Conservation (phyloP, 176 grass and related monocot genomes). For the Oryza brachyantha region DNA sequence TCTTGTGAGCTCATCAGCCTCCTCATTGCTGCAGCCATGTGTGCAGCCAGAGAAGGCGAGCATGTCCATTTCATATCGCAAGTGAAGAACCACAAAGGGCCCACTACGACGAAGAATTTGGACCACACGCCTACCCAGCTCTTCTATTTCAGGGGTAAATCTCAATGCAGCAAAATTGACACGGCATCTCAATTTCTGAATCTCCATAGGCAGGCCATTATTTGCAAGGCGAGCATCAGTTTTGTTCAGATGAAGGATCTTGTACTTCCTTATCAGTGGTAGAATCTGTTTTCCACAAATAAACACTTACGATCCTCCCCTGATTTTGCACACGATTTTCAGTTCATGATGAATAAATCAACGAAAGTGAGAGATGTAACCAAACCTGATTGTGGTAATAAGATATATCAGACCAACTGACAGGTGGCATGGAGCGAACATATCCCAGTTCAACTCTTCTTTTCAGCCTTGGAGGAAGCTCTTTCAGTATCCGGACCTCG, state of each 20-base stretch:
- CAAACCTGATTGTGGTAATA: conserved; percentile 82
- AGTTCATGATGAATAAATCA: conserved; percentile 30
- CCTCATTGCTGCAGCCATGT: conserved; percentile 65
- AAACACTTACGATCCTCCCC: conserved; percentile 36
- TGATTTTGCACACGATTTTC: conserved; percentile 24
- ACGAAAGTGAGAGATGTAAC: not conserved
- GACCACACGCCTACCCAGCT: conserved; percentile 68
- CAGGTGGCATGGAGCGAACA: conserved; percentile 70
- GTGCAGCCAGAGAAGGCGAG: conserved; percentile 97
- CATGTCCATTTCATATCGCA: conserved; percentile 99
- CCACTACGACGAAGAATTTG: conserved; percentile 67
- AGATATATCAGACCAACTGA: conserved; percentile 90
- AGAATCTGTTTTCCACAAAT: conserved; percentile 73
- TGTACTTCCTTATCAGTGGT: conserved; percentile 78
- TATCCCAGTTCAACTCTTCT: conserved; percentile 66
- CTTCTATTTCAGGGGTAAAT: conserved; percentile 91
- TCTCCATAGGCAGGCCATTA: conserved; percentile 72
- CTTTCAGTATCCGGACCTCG: conserved; percentile 83
- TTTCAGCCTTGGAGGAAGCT: conserved; percentile 77
- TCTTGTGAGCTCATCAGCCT: conserved; percentile 75
- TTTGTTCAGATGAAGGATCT: conserved; percentile 82
- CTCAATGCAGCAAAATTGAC: conserved; percentile 77
- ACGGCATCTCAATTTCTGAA: conserved; percentile 81
- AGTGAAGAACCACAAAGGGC: conserved; percentile 85
- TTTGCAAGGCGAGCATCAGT: conserved; percentile 87